A percentile compares a stretch with the other conserved stretches of the same genome.
Evolutionary conservation across 164 flowering plant species (phyloP).

Genomic region (Stephania cephalantha): DNA sequence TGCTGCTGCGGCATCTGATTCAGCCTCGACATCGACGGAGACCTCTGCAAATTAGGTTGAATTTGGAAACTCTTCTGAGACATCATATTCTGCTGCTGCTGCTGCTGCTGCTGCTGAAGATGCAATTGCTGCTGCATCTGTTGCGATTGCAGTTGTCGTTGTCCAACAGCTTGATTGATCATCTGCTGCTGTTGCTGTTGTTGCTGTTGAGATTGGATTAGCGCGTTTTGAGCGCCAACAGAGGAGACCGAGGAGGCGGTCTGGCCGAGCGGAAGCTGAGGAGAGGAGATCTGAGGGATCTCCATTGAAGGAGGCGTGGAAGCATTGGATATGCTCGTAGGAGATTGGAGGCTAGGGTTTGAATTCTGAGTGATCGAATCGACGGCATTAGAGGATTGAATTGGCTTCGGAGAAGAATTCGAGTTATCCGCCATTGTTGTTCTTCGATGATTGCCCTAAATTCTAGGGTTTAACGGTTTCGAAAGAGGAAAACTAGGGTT

Average conservation of each 20-base stretch:
- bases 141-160: constrained; percentile 6
- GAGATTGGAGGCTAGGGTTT: constrained; percentile 24
- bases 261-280: constrained; percentile 25
- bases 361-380: constrained; percentile 15
- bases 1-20: constrained; percentile 40
- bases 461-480: neutral
- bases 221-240: constrained; percentile 6
- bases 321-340: constrained; percentile 10
- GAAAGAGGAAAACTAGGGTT: too few species aligned
- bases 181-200: constrained; percentile 17
- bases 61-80: constrained; percentile 38
- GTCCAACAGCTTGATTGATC: neutral
- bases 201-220: constrained; percentile 16
- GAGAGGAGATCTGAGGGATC: constrained; percentile 38
- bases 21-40: constrained; percentile 60
- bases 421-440: constrained; percentile 19
- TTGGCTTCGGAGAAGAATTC: constrained; percentile 18
- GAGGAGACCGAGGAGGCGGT: constrained; percentile 5
- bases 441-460: neutral
- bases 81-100: constrained; percentile 31
- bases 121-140: constrained; percentile 30
- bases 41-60: constrained; percentile 48
- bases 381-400: constrained; percentile 12
- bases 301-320: constrained; percentile 31
- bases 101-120: constrained; percentile 20